Percentiles rank a stretch among this genome's conserved stretches.
These are phyloP conservation scores for Funneliformis caledonium DNA, from an alignment of 371 early-diverging fungal genomes.

Conservation along the genomic window DNA sequence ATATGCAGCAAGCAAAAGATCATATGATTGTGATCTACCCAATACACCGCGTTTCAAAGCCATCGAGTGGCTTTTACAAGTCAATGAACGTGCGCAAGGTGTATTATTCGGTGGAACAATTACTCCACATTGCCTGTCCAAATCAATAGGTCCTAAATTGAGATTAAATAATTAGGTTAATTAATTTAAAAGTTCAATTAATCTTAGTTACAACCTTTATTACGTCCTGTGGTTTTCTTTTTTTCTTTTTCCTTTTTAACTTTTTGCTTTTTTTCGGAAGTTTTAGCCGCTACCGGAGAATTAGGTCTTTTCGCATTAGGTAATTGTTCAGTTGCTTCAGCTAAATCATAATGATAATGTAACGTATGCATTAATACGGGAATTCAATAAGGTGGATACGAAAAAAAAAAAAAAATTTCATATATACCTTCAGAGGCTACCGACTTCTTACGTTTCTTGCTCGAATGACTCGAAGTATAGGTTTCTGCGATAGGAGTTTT, in stretches of 20 bases:
- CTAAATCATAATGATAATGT: background rate
- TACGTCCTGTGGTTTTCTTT: constrained; percentile 45
- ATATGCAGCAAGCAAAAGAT: constrained; percentile 70
- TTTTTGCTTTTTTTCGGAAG: constrained; percentile 50
- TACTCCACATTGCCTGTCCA: constrained; percentile 86
- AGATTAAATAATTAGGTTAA: background rate
- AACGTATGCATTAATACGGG: background rate
- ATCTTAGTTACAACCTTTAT: constrained; percentile 52
- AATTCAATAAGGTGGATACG: background rate
- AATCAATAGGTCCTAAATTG: constrained; percentile 65
- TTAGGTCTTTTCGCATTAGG: background rate
- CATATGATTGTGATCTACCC: constrained; percentile 77
- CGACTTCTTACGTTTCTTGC: constrained; percentile 13
- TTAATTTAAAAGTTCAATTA: background rate
- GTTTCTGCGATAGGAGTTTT: background rate
- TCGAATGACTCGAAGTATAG: background rate
- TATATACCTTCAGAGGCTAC: constrained; percentile 6
- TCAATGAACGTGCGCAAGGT: constrained; percentile 78
- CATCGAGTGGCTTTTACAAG: constrained; percentile 88
- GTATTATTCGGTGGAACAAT: constrained; percentile 57
- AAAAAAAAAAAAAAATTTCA: background rate
- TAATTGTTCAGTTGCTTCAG: background rate
- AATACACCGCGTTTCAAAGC: constrained; percentile 78
- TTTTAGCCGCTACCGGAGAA: constrained; percentile 36
- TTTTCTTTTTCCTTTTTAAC: constrained; percentile 46